Conservation (phyloP, 352 stramenopile species). For the Thraustochytrium aureum region DNA sequence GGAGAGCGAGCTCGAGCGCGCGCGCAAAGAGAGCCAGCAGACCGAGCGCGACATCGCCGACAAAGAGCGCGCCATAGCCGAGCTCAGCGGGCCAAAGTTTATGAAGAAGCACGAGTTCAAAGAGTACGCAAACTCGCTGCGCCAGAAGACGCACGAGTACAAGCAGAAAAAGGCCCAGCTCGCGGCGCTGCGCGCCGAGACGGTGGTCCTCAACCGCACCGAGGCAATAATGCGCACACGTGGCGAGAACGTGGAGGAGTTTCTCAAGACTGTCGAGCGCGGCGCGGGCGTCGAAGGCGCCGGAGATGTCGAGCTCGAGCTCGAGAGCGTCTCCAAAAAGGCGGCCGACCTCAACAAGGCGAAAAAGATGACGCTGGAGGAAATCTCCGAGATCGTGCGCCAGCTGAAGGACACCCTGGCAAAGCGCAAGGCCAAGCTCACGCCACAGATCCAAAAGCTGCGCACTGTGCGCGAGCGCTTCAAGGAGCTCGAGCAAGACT, state of each 20-base stretch:
- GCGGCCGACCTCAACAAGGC: constrained; percentile 81
- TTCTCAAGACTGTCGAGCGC: constrained; percentile 59
- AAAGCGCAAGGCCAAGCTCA: constrained; percentile 83
- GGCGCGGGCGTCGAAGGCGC: constrained; percentile 67
- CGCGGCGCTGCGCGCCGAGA: constrained; percentile 73
- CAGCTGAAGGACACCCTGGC: constrained; percentile 85
- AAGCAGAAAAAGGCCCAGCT: constrained; percentile 84
- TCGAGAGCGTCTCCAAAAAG: constrained; percentile 78
- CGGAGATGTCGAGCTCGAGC: constrained; percentile 75
- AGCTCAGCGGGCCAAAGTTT: constrained; percentile 67
- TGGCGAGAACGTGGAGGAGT: constrained; percentile 63
- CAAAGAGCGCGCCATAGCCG: constrained; percentile 57
- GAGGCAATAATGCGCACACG: constrained; percentile 84
- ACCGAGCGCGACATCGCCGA: constrained; percentile 65
- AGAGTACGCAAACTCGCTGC: constrained; percentile 76
- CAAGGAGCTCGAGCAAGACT: constrained; percentile 81
- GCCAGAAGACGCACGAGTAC: constrained; percentile 87
- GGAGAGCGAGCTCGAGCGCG: constrained; percentile 80
- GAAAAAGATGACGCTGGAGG: constrained; percentile 87
- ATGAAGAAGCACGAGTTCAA: constrained; percentile 84
- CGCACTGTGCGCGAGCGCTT: constrained; percentile 77
- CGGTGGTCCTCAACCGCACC: constrained; percentile 81
- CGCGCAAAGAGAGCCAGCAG: constrained; percentile 65
- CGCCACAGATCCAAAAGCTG: constrained; percentile 86
- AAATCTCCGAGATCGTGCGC: constrained; percentile 84